Base-by-base conservation (phyloP, 306 rosid genomes). In the Lathyrus aphaca region DNA sequence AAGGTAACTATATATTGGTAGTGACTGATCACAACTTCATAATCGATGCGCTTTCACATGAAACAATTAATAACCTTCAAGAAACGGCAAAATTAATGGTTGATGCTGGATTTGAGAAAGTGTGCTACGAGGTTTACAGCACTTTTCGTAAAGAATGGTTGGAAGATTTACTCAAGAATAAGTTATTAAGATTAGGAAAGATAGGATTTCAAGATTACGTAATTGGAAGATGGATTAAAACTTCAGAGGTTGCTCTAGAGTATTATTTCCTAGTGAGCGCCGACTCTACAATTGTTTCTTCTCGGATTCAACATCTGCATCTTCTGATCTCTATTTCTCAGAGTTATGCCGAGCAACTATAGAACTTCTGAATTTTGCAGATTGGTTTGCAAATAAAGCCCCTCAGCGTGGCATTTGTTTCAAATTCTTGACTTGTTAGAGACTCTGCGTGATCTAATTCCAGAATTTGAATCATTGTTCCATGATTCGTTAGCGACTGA, bases 231-330 rank as follows among this genome's bases (percentile, higher is more conserved):
- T 55, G 38, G 39, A 55, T 25, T 2, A 27, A 55, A 5, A 25
- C 61, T 25, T 55, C 18, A 1, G n/a, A 25, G 37, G 17, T 55
- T 23, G 61, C 92, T 5, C 73, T 30, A 83, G 86, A 25, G 77
- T 86, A 60, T 77, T 92, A 8, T 92, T 87, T 59, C 97, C 95
- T 0, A 83, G 85, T 40, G 95, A 89, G 74, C 81, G 85, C 1
- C 76, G 82, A 42, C 91, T 92, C 35, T 88, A 87, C 10, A 79
- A 82, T 38, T 86, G 84, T 2, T 69, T 89, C 51, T 92, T 92
- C 74, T 45, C 51, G 18, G 89, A 16, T 74, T 83, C 76, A 64
- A 86, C 17, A 32, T 78, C 88, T 6, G 69, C 82, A 5, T 5
- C 17, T 13, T 80, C 89, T 1, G 82, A 86, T 19, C 83, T 76